Evolutionary conservation across 306 rosid species (phyloP).

Genomic region (Nissolia schottii): DNA sequence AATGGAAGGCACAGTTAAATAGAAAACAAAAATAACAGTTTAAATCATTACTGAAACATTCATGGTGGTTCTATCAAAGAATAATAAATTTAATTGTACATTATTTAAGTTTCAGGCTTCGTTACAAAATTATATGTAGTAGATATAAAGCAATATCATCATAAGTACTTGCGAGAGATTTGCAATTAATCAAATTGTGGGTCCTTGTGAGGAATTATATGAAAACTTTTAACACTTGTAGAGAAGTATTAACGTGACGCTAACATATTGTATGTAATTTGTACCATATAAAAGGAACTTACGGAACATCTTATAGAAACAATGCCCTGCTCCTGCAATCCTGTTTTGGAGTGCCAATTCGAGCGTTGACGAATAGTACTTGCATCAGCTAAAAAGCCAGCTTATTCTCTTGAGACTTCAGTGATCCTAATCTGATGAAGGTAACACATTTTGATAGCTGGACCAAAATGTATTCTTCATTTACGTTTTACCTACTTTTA

Average conservation of each 20-base stretch:
- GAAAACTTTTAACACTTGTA: not conserved
- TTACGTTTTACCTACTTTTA: not conserved
- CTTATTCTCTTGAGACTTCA: not conserved
- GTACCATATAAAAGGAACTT: constrained; percentile 1
- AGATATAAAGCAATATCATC: not conserved
- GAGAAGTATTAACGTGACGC: not conserved
- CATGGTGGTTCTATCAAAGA: not conserved
- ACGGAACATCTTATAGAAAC: too few species aligned
- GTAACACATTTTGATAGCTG: too few species aligned
- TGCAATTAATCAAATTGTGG: not conserved
- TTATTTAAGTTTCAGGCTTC: not conserved
- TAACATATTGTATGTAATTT: not conserved
- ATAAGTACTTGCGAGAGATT: not conserved
- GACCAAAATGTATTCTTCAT: not conserved
- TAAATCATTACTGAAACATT: not conserved
- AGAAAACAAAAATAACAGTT: not conserved
- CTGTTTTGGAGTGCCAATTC: constrained; percentile 4
- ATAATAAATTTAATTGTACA: not conserved
- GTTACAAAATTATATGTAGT: not conserved
- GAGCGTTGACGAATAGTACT: not conserved
- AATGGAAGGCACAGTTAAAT: not conserved
- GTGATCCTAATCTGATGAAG: not conserved
- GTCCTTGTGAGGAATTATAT: not conserved
- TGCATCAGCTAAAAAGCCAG: constrained; percentile 8
- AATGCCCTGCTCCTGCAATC: constrained; percentile 8